Conservation (phyloP, 208 protist genomes). For the Naegleria gruberi region DNA sequence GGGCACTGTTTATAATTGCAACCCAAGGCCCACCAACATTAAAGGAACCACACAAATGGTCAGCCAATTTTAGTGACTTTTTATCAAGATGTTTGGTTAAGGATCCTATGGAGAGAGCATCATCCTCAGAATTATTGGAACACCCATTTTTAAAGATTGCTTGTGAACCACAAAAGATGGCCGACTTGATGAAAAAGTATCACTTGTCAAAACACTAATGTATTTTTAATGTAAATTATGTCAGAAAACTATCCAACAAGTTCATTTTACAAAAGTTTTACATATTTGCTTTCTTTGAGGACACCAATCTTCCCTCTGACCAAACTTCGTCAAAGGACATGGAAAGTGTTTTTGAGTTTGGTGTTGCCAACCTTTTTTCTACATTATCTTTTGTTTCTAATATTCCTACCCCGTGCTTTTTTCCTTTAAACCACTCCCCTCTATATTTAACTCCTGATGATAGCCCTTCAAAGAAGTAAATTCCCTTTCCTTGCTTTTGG, state of each 20-base stretch:
- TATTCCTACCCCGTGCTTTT: not conserved
- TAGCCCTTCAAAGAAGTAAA: conserved; percentile 40
- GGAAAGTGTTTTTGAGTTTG: not conserved
- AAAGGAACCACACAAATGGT: not conserved
- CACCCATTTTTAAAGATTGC: conserved; percentile 15
- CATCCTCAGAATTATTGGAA: not conserved
- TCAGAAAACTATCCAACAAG: no score
- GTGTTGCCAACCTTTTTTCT: not conserved
- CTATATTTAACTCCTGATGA: not conserved
- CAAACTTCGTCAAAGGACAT: not conserved
- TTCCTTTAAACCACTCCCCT: not conserved
- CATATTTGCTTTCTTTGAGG: no score
- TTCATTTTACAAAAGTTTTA: no score
- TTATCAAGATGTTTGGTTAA: not conserved
- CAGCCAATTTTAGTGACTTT: not conserved
- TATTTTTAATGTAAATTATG: no score
- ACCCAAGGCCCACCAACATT: not conserved
- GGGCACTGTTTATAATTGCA: not conserved
- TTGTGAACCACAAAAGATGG: not conserved
- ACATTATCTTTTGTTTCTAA: not conserved
- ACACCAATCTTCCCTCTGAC: not conserved
- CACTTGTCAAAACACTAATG: not conserved
- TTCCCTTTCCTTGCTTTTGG: conserved; percentile 68
- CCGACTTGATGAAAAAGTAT: not conserved
- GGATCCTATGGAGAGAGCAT: not conserved